Base-by-base conservation (phyloP, 345 rosid genomes). In the Corymbia maculata region DNA sequence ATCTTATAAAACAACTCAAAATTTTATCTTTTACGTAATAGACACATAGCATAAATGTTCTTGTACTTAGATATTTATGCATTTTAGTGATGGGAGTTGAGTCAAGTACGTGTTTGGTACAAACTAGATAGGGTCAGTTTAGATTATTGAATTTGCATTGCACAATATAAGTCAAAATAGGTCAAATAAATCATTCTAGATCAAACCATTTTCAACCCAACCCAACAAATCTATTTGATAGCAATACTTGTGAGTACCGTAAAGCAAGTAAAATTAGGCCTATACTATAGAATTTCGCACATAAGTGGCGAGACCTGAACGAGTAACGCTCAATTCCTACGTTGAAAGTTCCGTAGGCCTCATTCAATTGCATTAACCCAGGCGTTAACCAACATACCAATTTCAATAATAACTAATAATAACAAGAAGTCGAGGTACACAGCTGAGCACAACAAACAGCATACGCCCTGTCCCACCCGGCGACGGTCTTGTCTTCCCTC, bases 81-180 rank as follows among this genome's bases (percentile, higher is more conserved):
- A 2, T 55, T 22, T 55, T 55, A 55, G 9, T 9, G 9, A 55
- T 55, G 2, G 21, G 61, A 5, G 1, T 55, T 2, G 0, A 55
- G 11, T 12, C 2, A 1, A 11, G 9, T 55, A 55, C 22, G 5
- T 22, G 4, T 52, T 52, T 52, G 22, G 3, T 17, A 22, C 6
- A 0, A 0, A 22, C 1, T 55, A 22, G 2, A 3, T 55, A 5
- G 0, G 2, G 0, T 55, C 22, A 2, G 1, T 22, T 21, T 55
- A 28, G 21, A 5, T 55, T 28, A 55, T 0, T 22, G 2, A 55
- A 55, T 55, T 55, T 55, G 2, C 9, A 55, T 21, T 22, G 4
- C 22, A 21, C 22, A 3, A 55, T 21, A 55, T 22, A 1, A 3
- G 61, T 55, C 28, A 4, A 55, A 22, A 22, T 9, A 21, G 0